Base-by-base conservation (phyloP, 768 basidiomycete genomes). In the Cystobasidium onofrii region DNA sequence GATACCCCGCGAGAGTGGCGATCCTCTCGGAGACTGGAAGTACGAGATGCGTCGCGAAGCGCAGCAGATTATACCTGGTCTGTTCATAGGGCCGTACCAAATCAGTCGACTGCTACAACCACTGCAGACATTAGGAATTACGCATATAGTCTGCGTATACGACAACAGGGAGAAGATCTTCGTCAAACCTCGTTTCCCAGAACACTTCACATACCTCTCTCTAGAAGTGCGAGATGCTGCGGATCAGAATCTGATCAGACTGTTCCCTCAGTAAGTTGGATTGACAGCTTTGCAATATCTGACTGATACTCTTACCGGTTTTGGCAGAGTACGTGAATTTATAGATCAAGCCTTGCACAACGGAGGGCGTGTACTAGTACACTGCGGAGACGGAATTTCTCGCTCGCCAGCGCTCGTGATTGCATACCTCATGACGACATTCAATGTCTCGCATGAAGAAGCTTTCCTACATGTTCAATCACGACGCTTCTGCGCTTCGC, bases 31-130 rank as follows among this genome's bases (percentile, higher is more conserved):
- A 55, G 78, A 79, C 29, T 79, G 78, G 78, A 91, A 90, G 78
- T 96, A 96, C 79, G 92, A 95, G 82, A 94, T 96, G 93, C 85
- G 92, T 34, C 84, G 92, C n/a, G 89, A 94, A 78, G 92, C 91
- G 77, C 92, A 96, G 82, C 90, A 93, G 81, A 94, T 95, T 76
- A 57, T 79, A 1, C 89, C 90, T 29, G 87, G 87, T 20, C 86
- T 96, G 43, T 84, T 87, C 31, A 86, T 96, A 6, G 92, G 92
- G 0, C 92, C 92, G 1, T 91, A 93, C 75, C 89, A 90, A 76
- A 90, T 89, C 10, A 91, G 90, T 0, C 94, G 93, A 80, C 88
- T 89, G 0, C 83, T 91, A 31, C 85, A 88, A 17, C 86, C 86
- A 1, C 85, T 96, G 13, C 82, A 83, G 50, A 80, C 81, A 9